Evolutionary conservation across 2,329 filamentous ascomycete genomes (phyloP).

Genomic region (Phyllosticta paracitricarpa): DNA sequence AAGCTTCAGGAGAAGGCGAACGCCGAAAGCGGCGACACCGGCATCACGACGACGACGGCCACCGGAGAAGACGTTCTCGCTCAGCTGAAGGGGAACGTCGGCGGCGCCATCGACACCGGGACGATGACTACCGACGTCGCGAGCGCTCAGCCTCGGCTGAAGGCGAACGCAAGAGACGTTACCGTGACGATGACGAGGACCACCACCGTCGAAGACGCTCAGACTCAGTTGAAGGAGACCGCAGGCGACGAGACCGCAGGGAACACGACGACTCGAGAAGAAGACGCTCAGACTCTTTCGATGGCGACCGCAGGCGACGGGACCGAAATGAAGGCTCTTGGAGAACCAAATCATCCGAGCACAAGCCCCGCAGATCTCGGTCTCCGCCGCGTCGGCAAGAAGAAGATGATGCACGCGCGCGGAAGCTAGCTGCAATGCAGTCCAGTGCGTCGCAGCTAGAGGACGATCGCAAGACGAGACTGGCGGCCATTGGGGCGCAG

Average conservation of each 20-base stretch:
- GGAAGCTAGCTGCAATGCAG: conserved; percentile 32
- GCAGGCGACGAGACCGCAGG: not conserved
- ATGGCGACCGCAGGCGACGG: not conserved
- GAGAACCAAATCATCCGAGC: not conserved
- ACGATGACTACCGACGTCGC: not conserved
- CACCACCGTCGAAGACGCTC: conserved; percentile 6
- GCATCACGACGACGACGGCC: conserved; percentile 17
- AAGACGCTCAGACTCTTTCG: not conserved
- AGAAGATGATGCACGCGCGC: conserved; percentile 25
- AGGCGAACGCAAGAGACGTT: conserved; percentile 14
- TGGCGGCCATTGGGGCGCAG: conserved; percentile 55
- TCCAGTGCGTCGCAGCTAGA: conserved; percentile 51
- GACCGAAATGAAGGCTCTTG: not conserved
- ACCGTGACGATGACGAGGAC: conserved; percentile 26
- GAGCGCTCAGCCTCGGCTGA: not conserved
- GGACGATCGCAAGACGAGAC: conserved; percentile 55
- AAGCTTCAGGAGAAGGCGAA: conserved; percentile 18
- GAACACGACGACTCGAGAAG: not conserved
- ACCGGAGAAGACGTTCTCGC: conserved; percentile 8
- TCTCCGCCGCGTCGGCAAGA: conserved; percentile 9
- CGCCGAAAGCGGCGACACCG: conserved; percentile 14
- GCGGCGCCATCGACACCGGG: conserved; percentile 21
- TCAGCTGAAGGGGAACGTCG: conserved; percentile 8
- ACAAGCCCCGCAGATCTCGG: not conserved
- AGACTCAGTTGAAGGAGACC: not conserved